Evolutionary conservation across 2,329 filamentous ascomycete species (phyloP).

Genomic region (Fusarium newnesense): DNA sequence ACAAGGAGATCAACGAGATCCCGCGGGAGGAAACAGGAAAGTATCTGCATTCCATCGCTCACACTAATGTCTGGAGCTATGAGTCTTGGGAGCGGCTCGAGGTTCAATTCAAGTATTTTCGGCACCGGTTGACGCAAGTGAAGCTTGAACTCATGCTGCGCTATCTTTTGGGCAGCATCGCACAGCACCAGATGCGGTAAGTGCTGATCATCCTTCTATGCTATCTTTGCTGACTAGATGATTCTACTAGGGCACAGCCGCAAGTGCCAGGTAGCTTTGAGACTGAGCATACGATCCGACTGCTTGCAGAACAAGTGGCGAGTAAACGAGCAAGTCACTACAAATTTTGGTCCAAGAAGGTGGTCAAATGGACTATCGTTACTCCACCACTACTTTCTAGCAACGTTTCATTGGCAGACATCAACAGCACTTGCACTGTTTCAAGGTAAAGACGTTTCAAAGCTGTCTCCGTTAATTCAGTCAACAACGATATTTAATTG

Average conservation of each 20-base stretch:
- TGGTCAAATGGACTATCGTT: background rate
- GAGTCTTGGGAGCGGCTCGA: fast-evolving
- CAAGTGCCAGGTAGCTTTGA: background rate
- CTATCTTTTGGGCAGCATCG: background rate
- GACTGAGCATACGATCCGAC: fast-evolving
- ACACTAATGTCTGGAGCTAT: fast-evolving
- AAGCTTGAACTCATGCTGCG: background rate
- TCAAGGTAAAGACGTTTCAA: background rate
- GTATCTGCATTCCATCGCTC: background rate
- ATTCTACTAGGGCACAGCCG: fast-evolving
- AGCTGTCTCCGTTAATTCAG: too few relatives aligned
- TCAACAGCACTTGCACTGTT: background rate
- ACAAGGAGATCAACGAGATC: background rate
- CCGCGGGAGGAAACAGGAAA: background rate
- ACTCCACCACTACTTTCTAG: fast-evolving
- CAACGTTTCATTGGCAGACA: background rate
- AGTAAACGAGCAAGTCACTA: background rate
- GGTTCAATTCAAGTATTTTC: background rate
- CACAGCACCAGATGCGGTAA: background rate
- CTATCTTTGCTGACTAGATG: background rate
- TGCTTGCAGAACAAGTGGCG: fast-evolving
- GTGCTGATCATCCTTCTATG: fast-evolving
- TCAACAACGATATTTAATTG: too few relatives aligned
- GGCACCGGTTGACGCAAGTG: background rate
- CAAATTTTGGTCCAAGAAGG: background rate